Percentiles rank a stretch among this genome's conserved stretches.
Conservation (phyloP, 2,329 filamentous ascomycete species). For the Beauveria bassiana region DNA sequence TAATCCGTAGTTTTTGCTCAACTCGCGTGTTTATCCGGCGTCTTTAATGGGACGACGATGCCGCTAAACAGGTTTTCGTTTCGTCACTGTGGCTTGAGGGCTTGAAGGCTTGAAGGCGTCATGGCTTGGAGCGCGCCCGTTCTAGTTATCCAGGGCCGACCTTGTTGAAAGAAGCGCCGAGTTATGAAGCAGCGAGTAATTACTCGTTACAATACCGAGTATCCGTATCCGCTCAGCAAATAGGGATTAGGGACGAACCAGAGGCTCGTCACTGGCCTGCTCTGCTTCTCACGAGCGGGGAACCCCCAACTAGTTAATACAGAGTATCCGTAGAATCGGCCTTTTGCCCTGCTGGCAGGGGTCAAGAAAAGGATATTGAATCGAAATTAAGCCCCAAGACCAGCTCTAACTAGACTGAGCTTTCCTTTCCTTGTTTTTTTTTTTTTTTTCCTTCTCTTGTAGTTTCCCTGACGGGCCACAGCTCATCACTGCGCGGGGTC, state of each 20-base stretch:
- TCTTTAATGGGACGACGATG: neutral
- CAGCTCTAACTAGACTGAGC: neutral
- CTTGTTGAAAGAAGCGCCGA: neutral
- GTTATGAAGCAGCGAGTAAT: neutral
- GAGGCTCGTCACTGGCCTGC: too few relatives aligned
- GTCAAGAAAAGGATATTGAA: neutral
- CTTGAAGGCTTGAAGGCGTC: neutral
- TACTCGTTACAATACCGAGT: too few relatives aligned
- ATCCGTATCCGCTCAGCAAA: too few relatives aligned
- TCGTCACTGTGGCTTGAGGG: conserved; percentile 9
- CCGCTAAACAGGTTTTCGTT: neutral
- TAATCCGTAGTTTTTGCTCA: too few relatives aligned
- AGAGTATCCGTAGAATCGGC: neutral
- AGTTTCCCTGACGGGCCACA: too few relatives aligned
- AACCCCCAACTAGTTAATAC: too few relatives aligned
- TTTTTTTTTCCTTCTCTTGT: neutral
- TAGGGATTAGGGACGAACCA: too few relatives aligned
- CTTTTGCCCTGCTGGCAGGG: neutral
- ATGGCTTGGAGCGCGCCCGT: too few relatives aligned
- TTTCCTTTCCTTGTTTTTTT: neutral
- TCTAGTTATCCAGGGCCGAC: neutral
- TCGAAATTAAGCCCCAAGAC: neutral
- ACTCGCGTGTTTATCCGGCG: too few relatives aligned
- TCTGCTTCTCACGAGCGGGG: too few relatives aligned
- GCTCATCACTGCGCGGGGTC: neutral